phyloP scores from a whole-genome alignment of 2,329 filamentous ascomycete species.

The Sclerotiophoma versabilis region DNA sequence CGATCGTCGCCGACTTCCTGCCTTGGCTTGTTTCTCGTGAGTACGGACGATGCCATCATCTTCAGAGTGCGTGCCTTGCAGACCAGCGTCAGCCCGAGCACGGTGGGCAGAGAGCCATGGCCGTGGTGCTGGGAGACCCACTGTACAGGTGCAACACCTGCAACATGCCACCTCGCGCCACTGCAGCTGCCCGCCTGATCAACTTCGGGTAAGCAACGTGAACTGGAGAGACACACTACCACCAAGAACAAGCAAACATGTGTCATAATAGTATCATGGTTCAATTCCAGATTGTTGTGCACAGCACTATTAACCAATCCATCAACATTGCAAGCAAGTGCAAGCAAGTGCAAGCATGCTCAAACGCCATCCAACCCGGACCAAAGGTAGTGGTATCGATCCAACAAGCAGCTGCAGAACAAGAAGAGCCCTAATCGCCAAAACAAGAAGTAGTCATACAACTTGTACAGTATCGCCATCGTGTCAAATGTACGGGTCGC shows the following conservation, averaged over 20 bases:
- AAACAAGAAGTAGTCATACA: conserved; percentile 11
- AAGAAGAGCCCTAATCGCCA: background rate
- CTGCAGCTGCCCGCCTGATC: background rate
- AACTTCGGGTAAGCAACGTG: background rate
- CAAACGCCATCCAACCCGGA: conserved; percentile 17
- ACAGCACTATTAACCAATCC: conserved; percentile 17
- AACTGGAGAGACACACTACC: no score
- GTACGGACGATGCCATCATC: background rate
- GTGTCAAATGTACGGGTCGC: conserved; percentile 30
- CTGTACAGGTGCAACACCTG: background rate
- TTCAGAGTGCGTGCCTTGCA: conserved; percentile 1
- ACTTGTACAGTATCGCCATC: conserved; percentile 18
- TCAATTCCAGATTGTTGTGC: conserved; percentile 14
- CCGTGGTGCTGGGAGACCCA: conserved; percentile 8
- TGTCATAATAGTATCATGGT: background rate
- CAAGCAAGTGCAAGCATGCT: background rate
- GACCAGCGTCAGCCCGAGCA: background rate
- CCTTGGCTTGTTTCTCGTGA: background rate
- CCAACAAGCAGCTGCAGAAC: conserved; percentile 4
- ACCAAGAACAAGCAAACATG: no score
- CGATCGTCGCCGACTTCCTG: conserved; percentile 11
- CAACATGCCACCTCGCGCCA: background rate
- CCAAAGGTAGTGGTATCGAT: conserved; percentile 22
- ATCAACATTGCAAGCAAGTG: conserved; percentile 1
- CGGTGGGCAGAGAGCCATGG: conserved; percentile 1